phyloP scores from a whole-genome alignment of 2,329 filamentous ascomycete genomes.

The Colletotrichum kahawae region DNA sequence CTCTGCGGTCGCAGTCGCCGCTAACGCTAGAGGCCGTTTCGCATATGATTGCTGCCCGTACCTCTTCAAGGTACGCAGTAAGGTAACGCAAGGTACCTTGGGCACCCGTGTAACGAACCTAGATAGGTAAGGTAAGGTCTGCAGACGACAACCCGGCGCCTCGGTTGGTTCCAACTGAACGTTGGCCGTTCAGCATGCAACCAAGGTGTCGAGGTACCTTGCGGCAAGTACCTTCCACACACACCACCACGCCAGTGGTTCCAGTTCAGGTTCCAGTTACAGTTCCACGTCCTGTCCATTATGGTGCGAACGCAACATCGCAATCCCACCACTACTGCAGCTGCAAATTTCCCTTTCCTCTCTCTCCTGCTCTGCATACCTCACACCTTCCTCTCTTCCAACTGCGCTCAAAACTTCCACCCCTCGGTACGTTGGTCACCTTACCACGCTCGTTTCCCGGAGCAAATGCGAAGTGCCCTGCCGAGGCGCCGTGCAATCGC shows the following conservation, averaged over 20 bases:
- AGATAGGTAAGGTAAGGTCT: not conserved
- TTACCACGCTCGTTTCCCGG: not conserved
- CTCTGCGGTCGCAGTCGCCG: not conserved
- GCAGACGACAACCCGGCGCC: not conserved
- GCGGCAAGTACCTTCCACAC: not conserved
- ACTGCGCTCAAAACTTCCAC: not conserved
- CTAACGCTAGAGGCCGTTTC: not conserved
- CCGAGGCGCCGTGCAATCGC: constrained; percentile 1
- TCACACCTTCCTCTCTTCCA: not conserved
- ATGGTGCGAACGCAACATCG: constrained; percentile 11
- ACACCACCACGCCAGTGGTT: constrained; percentile 9
- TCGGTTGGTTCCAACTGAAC: not conserved
- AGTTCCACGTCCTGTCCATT: constrained; percentile 14
- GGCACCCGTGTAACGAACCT: not conserved
- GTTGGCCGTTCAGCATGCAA: not conserved
- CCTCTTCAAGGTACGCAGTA: not conserved
- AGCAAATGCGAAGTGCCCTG: not conserved
- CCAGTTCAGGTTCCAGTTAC: constrained; percentile 17
- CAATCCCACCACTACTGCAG: constrained; percentile 10
- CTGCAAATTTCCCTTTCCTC: constrained; percentile 4
- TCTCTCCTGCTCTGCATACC: not conserved
- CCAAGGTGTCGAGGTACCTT: not conserved
- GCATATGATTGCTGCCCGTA: not conserved
- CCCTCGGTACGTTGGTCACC: not conserved
- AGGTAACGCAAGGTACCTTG: not conserved